Percentiles rank a stretch among this genome's conserved stretches.
phyloP scores from a whole-genome alignment of 805 yeast species.

The Candida schatavii region DNA sequence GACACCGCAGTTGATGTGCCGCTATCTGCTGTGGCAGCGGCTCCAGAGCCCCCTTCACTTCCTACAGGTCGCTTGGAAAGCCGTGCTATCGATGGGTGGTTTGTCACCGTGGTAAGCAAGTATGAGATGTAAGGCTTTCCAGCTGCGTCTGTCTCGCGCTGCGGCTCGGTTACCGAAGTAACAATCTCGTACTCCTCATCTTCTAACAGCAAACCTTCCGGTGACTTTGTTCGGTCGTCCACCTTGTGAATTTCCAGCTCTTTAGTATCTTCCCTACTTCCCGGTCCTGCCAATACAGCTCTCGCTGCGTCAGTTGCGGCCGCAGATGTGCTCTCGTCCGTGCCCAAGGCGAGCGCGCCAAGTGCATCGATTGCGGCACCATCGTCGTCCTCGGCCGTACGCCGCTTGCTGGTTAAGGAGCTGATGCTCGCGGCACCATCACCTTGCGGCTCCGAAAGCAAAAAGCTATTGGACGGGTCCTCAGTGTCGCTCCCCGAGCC shows the following conservation, averaged over 20 bases:
- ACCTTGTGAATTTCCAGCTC: too few relatives aligned
- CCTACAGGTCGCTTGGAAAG: slow-evolving; percentile 22
- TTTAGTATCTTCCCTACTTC: too few relatives aligned
- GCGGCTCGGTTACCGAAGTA: slow-evolving; percentile 56
- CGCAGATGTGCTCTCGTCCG: not conserved
- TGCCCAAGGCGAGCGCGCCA: not conserved
- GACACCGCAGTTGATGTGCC: not conserved
- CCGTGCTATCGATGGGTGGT: slow-evolving; percentile 54
- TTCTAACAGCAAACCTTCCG: not conserved
- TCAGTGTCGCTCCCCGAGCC: not conserved
- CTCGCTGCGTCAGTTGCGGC: not conserved
- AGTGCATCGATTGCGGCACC: not conserved
- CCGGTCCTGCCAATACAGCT: not conserved
- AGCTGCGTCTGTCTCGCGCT: slow-evolving; percentile 63
- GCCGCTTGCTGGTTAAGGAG: not conserved
- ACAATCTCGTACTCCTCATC: slow-evolving; percentile 7
- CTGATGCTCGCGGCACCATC: slow-evolving; percentile 1
- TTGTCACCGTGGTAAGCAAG: slow-evolving; percentile 59
- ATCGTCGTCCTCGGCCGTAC: not conserved
- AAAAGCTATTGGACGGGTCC: not conserved
- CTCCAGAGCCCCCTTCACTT: not conserved
- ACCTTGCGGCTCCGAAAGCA: not conserved
- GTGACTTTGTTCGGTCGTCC: not conserved
- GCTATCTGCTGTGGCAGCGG: slow-evolving; percentile 2
- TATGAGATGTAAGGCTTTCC: slow-evolving; percentile 78